Percentiles rank a stretch among this genome's conserved stretches.
Evolutionary conservation across 177 flowering plant species (phyloP).

Genomic region (Vitis hybrid): DNA sequence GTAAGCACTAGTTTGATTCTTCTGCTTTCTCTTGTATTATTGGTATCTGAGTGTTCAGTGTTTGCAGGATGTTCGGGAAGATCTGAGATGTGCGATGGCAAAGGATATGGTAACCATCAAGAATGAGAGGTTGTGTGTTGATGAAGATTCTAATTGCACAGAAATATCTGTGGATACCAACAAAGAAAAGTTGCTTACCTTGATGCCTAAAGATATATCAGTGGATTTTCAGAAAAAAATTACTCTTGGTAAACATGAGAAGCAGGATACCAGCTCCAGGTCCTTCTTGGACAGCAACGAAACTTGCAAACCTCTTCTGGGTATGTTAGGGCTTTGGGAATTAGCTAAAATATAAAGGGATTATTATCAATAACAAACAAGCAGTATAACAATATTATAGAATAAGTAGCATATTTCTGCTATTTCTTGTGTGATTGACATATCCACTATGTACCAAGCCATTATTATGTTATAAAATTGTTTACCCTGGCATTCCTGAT

Average conservation of each 20-base stretch:
- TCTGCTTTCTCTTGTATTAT: constrained; percentile 8
- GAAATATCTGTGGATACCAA: constrained; percentile 12
- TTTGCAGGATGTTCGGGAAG: constrained; percentile 82
- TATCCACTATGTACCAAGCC: too few species aligned
- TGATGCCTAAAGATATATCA: constrained; percentile 28
- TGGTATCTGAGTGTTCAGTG: constrained; percentile 23
- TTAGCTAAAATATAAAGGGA: not conserved
- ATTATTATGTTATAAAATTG: too few species aligned
- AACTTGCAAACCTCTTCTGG: constrained; percentile 37
- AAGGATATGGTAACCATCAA: constrained; percentile 64
- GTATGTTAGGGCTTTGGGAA: constrained; percentile 26
- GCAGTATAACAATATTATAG: too few species aligned
- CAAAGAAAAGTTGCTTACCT: constrained; percentile 21
- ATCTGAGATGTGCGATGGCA: constrained; percentile 84
- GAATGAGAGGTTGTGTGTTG: constrained; percentile 56
- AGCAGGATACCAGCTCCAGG: constrained; percentile 20
- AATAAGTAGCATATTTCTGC: too few species aligned
- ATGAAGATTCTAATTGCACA: constrained; percentile 22
- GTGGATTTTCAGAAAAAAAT: constrained; percentile 86
- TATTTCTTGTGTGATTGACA: too few species aligned
- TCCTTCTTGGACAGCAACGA: constrained; percentile 26
- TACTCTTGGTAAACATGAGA: constrained; percentile 63
- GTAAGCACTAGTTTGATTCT: constrained; percentile 43
- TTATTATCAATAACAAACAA: not conserved
- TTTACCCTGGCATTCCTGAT: too few species aligned